A percentile compares a stretch with the other conserved stretches of the same genome.
phyloP scores from a whole-genome alignment of 257 asterid genomes.

The Paulownia fortunei region DNA sequence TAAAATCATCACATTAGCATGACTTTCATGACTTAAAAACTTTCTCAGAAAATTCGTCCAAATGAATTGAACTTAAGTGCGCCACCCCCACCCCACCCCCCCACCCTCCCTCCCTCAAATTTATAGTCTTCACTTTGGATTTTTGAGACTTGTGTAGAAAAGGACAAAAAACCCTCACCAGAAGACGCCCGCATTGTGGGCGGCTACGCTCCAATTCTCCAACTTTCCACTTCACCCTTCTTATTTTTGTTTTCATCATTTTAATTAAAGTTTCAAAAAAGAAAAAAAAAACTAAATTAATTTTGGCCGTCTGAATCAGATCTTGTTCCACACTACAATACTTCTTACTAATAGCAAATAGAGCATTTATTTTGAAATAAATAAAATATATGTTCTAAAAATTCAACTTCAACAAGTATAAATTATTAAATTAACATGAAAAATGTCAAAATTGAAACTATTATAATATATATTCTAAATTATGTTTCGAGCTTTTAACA shows the following conservation, averaged over 20 bases:
- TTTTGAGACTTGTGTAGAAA: not conserved
- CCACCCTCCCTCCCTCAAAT: no score
- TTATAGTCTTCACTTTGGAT: not conserved
- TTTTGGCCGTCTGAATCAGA: no score
- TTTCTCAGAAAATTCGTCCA: slow-evolving; percentile 21
- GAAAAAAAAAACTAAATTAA: not conserved
- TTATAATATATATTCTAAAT: no score
- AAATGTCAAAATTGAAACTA: no score
- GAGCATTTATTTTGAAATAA: no score
- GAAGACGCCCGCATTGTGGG: slow-evolving; percentile 20
- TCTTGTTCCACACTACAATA: no score
- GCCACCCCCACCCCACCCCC: not conserved
- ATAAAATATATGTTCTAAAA: no score
- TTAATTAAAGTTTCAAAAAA: not conserved
- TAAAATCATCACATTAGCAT: slow-evolving; percentile 22
- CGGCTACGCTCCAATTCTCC: slow-evolving; percentile 28
- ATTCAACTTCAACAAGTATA: no score
- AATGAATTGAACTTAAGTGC: slow-evolving; percentile 30
- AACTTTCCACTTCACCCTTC: slow-evolving; percentile 12
- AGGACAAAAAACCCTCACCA: slow-evolving; percentile 28
- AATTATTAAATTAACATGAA: no score
- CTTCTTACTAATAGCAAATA: no score
- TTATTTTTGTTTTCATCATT: not conserved
- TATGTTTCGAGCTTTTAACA: no score
- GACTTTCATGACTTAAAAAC: slow-evolving; percentile 2